These are phyloP conservation scores for Juglanconis sp. DNA, from an alignment of 2,329 filamentous ascomycete species.

Conservation along the genomic window DNA sequence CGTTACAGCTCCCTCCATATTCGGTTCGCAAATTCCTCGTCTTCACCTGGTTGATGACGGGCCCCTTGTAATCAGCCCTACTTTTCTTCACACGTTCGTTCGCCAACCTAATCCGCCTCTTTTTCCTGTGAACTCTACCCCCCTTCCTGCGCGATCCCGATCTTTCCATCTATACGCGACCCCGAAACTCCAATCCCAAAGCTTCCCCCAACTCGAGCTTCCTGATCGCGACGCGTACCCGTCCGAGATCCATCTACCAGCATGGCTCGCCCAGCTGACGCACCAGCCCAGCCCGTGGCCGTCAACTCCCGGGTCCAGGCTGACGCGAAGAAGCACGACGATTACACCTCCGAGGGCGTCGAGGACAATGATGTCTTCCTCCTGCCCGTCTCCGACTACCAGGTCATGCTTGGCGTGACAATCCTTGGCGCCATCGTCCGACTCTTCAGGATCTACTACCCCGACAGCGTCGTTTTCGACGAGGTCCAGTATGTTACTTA, in stretches of 20 bases:
- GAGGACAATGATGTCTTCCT: conserved; percentile 89
- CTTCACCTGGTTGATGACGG: conserved; percentile 22
- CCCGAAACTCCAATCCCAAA: background rate
- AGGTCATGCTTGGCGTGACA: conserved; percentile 70
- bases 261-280: conserved; percentile 38
- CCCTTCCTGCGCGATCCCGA: background rate
- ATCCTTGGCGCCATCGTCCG: conserved; percentile 75
- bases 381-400: conserved; percentile 79
- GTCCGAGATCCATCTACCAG: conserved; percentile 15
- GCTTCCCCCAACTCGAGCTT: background rate
- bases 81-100: too few species aligned
- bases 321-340: conserved; percentile 35
- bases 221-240: background rate
- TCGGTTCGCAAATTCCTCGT: conserved; percentile 21
- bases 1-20: conserved; percentile 19
- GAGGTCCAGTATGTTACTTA: conserved; percentile 83
- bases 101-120: conserved; percentile 2
- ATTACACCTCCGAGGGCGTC: conserved; percentile 76
- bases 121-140: conserved; percentile 1
- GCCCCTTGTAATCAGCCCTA: conserved; percentile 36
- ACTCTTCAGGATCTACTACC: conserved; percentile 93
- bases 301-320: conserved; percentile 16
- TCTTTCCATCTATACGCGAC: background rate
- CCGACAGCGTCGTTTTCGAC: conserved; percentile 94
- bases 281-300: conserved; percentile 32